These are phyloP conservation scores for Magnaporthiopsis incrustans DNA, from an alignment of 2,329 filamentous ascomycete species.

Conservation along the genomic window DNA sequence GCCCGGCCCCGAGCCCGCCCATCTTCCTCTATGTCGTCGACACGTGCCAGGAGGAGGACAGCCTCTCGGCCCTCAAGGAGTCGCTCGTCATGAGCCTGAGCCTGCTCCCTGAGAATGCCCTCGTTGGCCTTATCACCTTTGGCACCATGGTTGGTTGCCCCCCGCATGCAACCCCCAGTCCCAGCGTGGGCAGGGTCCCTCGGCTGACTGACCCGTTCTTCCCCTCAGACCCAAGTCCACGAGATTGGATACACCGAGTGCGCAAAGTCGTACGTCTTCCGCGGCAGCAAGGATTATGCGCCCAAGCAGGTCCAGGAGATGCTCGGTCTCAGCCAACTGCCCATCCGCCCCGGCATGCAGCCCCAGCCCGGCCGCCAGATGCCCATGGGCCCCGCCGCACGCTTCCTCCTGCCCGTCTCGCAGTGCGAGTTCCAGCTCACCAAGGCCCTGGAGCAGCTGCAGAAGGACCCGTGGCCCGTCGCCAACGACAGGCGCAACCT, in stretches of 20 bases:
- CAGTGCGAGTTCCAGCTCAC: slow-evolving; percentile 97
- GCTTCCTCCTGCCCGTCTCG: slow-evolving; percentile 89
- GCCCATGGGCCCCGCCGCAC: slow-evolving; percentile 71
- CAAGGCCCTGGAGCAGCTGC: slow-evolving; percentile 87
- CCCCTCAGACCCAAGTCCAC: slow-evolving; percentile 74
- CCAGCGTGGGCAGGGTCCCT: not conserved
- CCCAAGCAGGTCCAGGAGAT: slow-evolving; percentile 99
- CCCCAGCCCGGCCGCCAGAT: slow-evolving; percentile 66
- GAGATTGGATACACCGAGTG: slow-evolving; percentile 98
- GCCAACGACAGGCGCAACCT: slow-evolving; percentile 85
- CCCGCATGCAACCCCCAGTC: not conserved
- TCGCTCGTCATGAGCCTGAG: slow-evolving; percentile 81
- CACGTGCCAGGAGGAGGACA: slow-evolving; percentile 82
- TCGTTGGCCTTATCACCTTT: slow-evolving; percentile 78
- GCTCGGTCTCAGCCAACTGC: slow-evolving; percentile 72
- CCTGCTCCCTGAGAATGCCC: slow-evolving; percentile 69
- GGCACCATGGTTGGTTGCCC: slow-evolving; percentile 71
- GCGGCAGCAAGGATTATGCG: slow-evolving; percentile 95
- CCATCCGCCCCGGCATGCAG: slow-evolving; percentile 65
- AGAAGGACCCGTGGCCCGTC: slow-evolving; percentile 96
- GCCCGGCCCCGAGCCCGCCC: slow-evolving; percentile 75
- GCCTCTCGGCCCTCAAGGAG: slow-evolving; percentile 73
- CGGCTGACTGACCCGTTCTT: slow-evolving; percentile 15
- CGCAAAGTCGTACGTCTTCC: slow-evolving; percentile 97
- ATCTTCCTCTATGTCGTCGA: slow-evolving; percentile 86